Conservation (phyloP, 176 grass and related monocot genomes). For the Juncus inflexus region DNA sequence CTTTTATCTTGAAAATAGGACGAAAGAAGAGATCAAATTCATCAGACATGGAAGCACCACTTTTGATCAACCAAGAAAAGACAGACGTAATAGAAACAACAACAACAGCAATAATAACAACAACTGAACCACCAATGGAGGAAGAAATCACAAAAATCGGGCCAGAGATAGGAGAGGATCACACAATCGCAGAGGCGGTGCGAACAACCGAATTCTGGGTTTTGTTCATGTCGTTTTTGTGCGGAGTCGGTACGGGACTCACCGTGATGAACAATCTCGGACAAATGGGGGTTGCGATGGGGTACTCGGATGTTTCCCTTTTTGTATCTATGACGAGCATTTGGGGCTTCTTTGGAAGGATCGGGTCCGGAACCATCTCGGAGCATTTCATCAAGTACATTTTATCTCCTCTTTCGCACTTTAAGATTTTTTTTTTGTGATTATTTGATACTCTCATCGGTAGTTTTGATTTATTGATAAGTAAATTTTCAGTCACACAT, state of each 20-base stretch:
- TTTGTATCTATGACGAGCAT: conserved; percentile 97
- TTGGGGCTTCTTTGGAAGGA: conserved; percentile 95
- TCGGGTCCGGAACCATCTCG: conserved; percentile 80
- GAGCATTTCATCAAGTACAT: conserved; percentile 94
- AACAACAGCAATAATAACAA: conserved; percentile 8
- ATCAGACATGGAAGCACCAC: conserved; percentile 19
- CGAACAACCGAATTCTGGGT: conserved; percentile 77
- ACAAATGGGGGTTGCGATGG: conserved; percentile 91
- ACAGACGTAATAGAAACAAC: conserved; percentile 37
- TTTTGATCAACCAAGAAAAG: conserved; percentile 24
- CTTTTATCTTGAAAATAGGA: conserved; percentile 6
- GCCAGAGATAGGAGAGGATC: conserved; percentile 78
- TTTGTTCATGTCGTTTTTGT: conserved; percentile 72
- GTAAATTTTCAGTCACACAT: too few species aligned
- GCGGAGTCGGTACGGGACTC: conserved; percentile 85
- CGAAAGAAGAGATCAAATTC: conserved; percentile 11
- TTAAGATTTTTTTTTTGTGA: neutral
- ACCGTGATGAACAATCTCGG: conserved; percentile 98
- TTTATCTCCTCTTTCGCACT: neutral
- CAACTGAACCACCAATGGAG: neutral
- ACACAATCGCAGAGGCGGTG: conserved; percentile 69
- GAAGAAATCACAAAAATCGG: conserved; percentile 1
- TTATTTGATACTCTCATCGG: neutral
- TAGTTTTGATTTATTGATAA: too few species aligned
- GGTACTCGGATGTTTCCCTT: conserved; percentile 76